phyloP scores from a whole-genome alignment of 768 basidiomycete species.

The Tylopilus vinaceipallidus region DNA sequence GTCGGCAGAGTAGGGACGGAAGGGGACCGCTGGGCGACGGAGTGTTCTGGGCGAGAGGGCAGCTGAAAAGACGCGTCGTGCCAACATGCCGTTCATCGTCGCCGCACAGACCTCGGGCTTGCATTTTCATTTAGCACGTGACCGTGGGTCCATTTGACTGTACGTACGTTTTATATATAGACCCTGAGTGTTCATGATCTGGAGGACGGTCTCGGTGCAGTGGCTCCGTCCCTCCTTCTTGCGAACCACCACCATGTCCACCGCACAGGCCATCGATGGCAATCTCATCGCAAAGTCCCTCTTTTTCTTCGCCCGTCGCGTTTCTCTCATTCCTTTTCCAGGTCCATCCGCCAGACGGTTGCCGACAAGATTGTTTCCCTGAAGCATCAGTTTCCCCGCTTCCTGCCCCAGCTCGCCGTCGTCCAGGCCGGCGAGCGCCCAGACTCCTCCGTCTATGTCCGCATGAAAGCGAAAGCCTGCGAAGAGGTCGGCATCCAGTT shows the following conservation, averaged over 20 bases:
- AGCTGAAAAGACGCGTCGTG: constrained; percentile 53
- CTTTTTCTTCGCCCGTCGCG: constrained; percentile 3
- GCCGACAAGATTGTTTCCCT: constrained; percentile 63
- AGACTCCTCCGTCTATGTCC: constrained; percentile 89
- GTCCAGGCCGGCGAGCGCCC: constrained; percentile 92
- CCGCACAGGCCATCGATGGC: constrained; percentile 75
- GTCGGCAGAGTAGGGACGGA: constrained; percentile 61
- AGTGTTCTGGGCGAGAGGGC: constrained; percentile 51
- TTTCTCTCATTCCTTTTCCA: constrained; percentile 31
- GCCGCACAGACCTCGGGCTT: not conserved
- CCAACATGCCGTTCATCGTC: constrained; percentile 51
- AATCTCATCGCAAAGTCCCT: constrained; percentile 79
- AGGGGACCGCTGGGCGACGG: constrained; percentile 33
- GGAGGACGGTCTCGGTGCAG: not conserved
- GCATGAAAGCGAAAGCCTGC: constrained; percentile 97
- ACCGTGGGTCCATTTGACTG: constrained; percentile 3
- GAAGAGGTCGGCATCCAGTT: constrained; percentile 90
- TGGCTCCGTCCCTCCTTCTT: constrained; percentile 12
- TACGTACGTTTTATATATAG: constrained; percentile 2
- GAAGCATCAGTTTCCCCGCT: constrained; percentile 75
- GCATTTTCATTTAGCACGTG: constrained; percentile 21
- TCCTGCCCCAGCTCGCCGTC: constrained; percentile 87
- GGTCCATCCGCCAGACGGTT: constrained; percentile 78
- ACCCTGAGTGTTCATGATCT: constrained; percentile 6
- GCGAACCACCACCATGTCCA: constrained; percentile 36